Percentiles rank a stretch among this genome's conserved stretches.
phyloP scores from a whole-genome alignment of 306 rosid species.

The Glycine tomentella region DNA sequence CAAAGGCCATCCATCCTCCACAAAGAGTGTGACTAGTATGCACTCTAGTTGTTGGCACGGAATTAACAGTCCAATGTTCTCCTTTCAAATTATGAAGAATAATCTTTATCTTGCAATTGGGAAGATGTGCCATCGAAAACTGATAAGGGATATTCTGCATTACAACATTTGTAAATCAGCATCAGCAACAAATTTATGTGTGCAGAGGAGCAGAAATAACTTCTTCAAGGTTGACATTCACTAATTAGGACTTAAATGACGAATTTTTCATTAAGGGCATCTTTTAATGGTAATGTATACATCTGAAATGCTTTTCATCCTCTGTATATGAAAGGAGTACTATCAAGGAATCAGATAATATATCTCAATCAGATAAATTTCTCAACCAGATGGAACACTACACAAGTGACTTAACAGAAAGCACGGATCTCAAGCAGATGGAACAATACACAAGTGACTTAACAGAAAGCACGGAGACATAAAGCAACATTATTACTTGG shows the following conservation, averaged over 20 bases:
- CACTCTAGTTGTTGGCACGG: conserved; percentile 90
- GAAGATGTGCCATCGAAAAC: conserved; percentile 90
- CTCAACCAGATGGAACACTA: no score
- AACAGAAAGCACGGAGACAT: conserved; percentile 24
- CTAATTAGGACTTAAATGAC: conserved; percentile 13
- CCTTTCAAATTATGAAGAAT: conserved; percentile 87
- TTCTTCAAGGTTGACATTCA: conserved; percentile 20
- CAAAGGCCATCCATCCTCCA: conserved; percentile 98
- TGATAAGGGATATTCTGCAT: conserved; percentile 87
- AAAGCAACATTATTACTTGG: conserved; percentile 23
- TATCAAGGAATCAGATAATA: not conserved
- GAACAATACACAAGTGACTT: conserved; percentile 22
- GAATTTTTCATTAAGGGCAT: not conserved
- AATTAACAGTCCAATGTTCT: conserved; percentile 90
- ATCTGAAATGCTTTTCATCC: conserved; percentile 38
- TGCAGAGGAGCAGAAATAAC: not conserved
- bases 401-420: no score
- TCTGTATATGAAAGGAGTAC: not conserved
- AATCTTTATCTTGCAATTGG: conserved; percentile 80
- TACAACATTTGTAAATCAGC: conserved; percentile 41
- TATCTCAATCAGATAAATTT: not conserved
- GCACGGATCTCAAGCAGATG: not conserved
- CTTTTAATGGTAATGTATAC: conserved; percentile 34
- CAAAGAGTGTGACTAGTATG: conserved; percentile 94
- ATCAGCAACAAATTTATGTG: conserved; percentile 1